Conservation (phyloP, 306 rosid genomes). For the Quillaja saponaria region DNA sequence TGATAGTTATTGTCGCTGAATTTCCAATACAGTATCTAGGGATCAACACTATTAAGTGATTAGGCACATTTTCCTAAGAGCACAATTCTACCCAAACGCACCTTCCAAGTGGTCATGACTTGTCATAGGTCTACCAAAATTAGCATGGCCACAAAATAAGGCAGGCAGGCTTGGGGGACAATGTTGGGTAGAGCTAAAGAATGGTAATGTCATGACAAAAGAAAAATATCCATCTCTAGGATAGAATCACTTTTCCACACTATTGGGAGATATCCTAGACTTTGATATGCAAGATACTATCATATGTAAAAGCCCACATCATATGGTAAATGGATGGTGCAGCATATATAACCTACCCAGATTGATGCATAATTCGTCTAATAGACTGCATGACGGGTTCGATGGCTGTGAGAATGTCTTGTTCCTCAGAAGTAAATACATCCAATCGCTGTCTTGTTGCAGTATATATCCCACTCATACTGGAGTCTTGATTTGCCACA, state of each 20-base stretch:
- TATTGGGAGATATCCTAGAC: too few species aligned
- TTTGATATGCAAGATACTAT: too few species aligned
- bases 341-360: slow-evolving; percentile 65
- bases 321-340: too few species aligned
- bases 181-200: too few species aligned
- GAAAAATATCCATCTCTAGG: too few species aligned
- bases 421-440: slow-evolving; percentile 75
- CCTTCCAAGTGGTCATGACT: slow-evolving; percentile 21
- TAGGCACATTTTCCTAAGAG: slow-evolving; percentile 22
- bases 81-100: slow-evolving; percentile 18
- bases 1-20: slow-evolving; percentile 21
- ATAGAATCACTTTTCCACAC: too few species aligned
- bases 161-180: neutral
- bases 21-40: neutral
- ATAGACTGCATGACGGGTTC: slow-evolving; percentile 67
- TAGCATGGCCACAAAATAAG: neutral
- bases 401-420: slow-evolving; percentile 54
- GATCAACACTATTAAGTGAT: slow-evolving; percentile 18
- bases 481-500: slow-evolving; percentile 29
- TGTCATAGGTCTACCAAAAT: slow-evolving; percentile 18
- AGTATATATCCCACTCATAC: slow-evolving; percentile 33
- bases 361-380: slow-evolving; percentile 72
- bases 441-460: slow-evolving; percentile 62
- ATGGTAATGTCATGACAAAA: too few species aligned
- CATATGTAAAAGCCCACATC: too few species aligned